Conservation (phyloP, 495 filamentous ascomycete species). For the Chaetomium fimeti region DNA sequence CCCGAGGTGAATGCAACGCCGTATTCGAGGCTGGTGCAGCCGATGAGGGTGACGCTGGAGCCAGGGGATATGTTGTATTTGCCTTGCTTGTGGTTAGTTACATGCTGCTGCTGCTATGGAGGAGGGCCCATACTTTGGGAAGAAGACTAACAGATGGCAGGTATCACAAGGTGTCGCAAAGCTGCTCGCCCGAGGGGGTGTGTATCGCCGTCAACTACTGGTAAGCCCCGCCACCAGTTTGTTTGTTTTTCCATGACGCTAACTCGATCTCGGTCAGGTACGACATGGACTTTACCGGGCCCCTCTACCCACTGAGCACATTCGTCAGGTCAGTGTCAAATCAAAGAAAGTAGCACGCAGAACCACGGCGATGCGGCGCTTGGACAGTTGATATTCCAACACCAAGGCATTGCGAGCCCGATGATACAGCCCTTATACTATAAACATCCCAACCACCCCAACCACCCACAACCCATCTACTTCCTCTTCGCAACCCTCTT, state of each 20-base stretch:
- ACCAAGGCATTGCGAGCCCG: no score
- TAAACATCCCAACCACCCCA: not conserved
- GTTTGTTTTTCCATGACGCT: not conserved
- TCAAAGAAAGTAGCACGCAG: not conserved
- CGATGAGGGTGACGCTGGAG: slow-evolving; percentile 59
- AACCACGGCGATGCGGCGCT: not conserved
- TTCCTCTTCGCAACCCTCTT: slow-evolving; percentile 65
- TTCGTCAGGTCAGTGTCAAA: slow-evolving; percentile 49
- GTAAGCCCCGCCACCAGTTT: slow-evolving; percentile 42
- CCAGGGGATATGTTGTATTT: slow-evolving; percentile 81
- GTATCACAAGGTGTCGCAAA: slow-evolving; percentile 69
- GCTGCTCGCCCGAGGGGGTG: slow-evolving; percentile 58
- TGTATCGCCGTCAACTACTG: slow-evolving; percentile 79
- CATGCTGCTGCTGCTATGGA: not conserved
- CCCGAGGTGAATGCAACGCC: slow-evolving; percentile 47
- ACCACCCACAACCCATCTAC: not conserved
- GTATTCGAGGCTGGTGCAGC: slow-evolving; percentile 55
- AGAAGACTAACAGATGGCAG: slow-evolving; percentile 24
- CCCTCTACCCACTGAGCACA: slow-evolving; percentile 54
- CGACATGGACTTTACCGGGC: slow-evolving; percentile 65
- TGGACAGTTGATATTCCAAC: not conserved
- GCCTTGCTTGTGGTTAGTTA: slow-evolving; percentile 65
- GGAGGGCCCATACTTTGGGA: not conserved
- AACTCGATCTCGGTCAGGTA: slow-evolving; percentile 48
- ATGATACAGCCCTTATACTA: not conserved